Base-by-base conservation (phyloP, 306 rosid genomes). In the Vigna angularis region DNA sequence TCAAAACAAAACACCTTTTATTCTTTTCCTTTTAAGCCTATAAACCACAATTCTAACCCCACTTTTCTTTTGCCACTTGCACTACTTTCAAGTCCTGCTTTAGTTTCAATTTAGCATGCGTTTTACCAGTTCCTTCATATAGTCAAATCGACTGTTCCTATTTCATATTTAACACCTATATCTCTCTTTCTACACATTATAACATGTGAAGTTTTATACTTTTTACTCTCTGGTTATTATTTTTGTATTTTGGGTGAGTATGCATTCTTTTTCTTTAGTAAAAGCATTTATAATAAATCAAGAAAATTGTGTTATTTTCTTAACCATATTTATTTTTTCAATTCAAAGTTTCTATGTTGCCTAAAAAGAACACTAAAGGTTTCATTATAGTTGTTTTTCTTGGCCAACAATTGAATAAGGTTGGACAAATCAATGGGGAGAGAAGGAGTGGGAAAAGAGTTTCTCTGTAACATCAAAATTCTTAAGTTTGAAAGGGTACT, bases 61-160 rank as follows among this genome's bases (percentile, higher is more conserved):
- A 52, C 85, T 72, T 11, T 56, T 65, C 49, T 69, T 56, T 83
- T 73, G 34, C 61, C 83, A 78, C 86, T 83, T 78, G 86, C 80
- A 78, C 80, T 73, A 49, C 34, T 83, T 72, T 76, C 78, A 63
- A 76, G 28, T 44, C 8, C 16, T 59, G 48, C 65, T 65, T 82
- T 65, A 72, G 15, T 48, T 77, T 58, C 71, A 82, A 72, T 72
- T 57, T 24, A 22, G 72, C 72, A 66, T 20, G 72, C 51, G 36
- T 44, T 38, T 20, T 66, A 42, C 72, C 1, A 66, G 53, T 66
- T 1, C 11, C 48, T 66, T 38, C 17, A 18, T 17, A 11, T 17
- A 11, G 5, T 42, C 71, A 66, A 40, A 66, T 66, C 51, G 18
- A 0, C 17, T 10, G 51, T n/a, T 28, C 50, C 51, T 38, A 65